A percentile compares a stretch with the other conserved stretches of the same genome.
phyloP scores from a whole-genome alignment of 2,329 filamentous ascomycete species.

The Cytospora leucostoma region DNA sequence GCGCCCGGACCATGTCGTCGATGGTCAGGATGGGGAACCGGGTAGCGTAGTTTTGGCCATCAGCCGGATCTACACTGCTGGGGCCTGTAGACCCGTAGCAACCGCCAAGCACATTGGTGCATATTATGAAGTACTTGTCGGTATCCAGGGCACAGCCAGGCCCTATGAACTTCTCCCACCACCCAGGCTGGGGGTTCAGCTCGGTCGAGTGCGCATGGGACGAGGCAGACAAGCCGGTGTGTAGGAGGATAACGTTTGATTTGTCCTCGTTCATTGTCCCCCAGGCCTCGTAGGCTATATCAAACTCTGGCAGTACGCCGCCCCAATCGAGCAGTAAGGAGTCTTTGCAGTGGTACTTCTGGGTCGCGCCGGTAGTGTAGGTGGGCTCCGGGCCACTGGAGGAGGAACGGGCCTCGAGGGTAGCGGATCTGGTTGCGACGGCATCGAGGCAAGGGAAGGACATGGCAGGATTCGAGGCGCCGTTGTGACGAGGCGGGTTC shows the following conservation, averaged over 20 bases:
- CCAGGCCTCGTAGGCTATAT: constrained; percentile 94
- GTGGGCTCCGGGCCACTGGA: constrained; percentile 86
- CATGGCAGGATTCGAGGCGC: constrained; percentile 78
- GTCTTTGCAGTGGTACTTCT: constrained; percentile 71
- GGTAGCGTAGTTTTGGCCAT: constrained; percentile 87
- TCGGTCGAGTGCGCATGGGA: constrained; percentile 95
- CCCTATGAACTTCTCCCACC: constrained; percentile 99
- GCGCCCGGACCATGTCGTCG: constrained; percentile 95
- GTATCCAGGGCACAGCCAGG: constrained; percentile 84
- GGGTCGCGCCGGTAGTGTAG: constrained; percentile 87
- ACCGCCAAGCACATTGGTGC: constrained; percentile 93
- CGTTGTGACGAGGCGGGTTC: constrained; percentile 32
- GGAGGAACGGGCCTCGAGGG: constrained; percentile 64
- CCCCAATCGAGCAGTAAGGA: constrained; percentile 91
- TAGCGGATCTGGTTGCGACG: constrained; percentile 75
- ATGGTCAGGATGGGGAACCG: constrained; percentile 94
- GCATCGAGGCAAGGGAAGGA: constrained; percentile 89
- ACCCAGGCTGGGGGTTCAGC: constrained; percentile 82
- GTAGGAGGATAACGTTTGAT: constrained; percentile 86
- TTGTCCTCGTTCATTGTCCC: constrained; percentile 75
- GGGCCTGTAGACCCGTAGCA: constrained; percentile 96
- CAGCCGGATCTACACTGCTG: constrained; percentile 81
- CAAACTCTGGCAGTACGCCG: constrained; percentile 83
- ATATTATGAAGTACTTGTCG: constrained; percentile 88
- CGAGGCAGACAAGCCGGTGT: constrained; percentile 94